Evolutionary conservation across 192 early-diverging fungal genomes (phyloP), one percentile per base, ranked within the genome.

Genomic region (Coemansia erecta): DNA sequence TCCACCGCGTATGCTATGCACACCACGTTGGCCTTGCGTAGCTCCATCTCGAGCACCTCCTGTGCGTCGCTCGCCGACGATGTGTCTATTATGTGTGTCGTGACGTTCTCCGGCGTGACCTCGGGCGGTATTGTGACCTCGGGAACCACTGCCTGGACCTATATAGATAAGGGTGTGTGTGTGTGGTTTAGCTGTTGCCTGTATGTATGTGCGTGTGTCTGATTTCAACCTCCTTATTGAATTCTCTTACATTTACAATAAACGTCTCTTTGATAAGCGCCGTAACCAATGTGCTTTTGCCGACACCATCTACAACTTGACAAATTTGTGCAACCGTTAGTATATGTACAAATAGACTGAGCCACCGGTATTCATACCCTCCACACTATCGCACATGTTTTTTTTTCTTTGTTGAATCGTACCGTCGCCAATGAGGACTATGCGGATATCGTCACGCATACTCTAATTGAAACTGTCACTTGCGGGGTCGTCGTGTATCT

Each of bases 121-220:
- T 99, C 94, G 33, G 97, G 94, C 42, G 97, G 97, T 61, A 99
- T 99, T 13, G 95, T 99, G n/a, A 99, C 94, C 70, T 99, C 97
- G n/a, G 97, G 94, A 54, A 99, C 92, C 17, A 98, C 92, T 64
- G 94, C 90, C 77, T 98, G 97, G 23, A 79, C 66, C 72, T 75
- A 75, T 33, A 40, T 39, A 23, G 4, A 28, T 50, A 31, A 31
- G 7, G 28, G 4, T 31, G 28, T 31, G 28, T 31, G 7, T 31
- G 7, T 31, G 28, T 31, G 28, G 7, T n/a, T n/a, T n/a, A n/a
- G n/a, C n/a, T n/a, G n/a, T n/a, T n/a, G n/a, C n/a, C n/a, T n/a
- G n/a, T n/a, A n/a, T n/a, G n/a, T n/a, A n/a, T n/a, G n/a, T n/a
- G n/a, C n/a, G n/a, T n/a, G n/a, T n/a, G n/a, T n/a, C n/a, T n/a